Conservation (phyloP, 257 asterid genomes). For the Asclepias syriaca region DNA sequence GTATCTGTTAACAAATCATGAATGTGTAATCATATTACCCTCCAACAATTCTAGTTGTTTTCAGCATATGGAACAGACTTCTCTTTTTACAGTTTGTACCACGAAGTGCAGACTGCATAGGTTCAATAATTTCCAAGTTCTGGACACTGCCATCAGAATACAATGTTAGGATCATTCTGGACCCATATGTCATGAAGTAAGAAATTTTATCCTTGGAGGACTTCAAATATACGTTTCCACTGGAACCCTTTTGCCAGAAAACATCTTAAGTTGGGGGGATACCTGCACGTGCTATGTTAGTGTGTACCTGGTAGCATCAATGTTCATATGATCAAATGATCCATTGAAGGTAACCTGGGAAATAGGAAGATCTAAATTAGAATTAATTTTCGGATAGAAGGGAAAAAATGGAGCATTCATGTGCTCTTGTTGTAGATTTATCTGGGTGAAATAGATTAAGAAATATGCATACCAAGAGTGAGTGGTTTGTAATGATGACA, state of each 20-base stretch:
- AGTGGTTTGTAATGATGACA: constrained; percentile 77
- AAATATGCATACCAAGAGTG: constrained; percentile 59
- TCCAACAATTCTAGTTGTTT: constrained; percentile 89
- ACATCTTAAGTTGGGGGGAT: not conserved
- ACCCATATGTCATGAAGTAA: not conserved
- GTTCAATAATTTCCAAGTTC: constrained; percentile 92
- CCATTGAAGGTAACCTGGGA: constrained; percentile 93
- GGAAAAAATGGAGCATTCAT: not conserved
- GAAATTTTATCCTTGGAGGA: not conserved
- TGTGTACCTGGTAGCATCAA: constrained; percentile 84
- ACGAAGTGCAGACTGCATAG: constrained; percentile 71
- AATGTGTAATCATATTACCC: constrained; percentile 55
- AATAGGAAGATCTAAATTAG: constrained; percentile 7
- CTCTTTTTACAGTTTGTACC: constrained; percentile 76
- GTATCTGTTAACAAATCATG: constrained; percentile 5
- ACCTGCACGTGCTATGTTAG: constrained; percentile 9
- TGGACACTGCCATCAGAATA: constrained; percentile 64
- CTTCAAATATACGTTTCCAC: not conserved
- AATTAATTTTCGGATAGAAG: not conserved
- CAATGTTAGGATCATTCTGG: constrained; percentile 11
- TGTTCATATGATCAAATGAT: constrained; percentile 96
- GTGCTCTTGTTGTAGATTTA: not conserved
- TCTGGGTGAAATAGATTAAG: constrained; percentile 1
- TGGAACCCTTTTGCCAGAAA: constrained; percentile 3
- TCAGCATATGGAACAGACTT: constrained; percentile 94